These are phyloP conservation scores for Endocarpon pusillum DNA, from an alignment of 495 filamentous ascomycete species.

Conservation along the genomic window DNA sequence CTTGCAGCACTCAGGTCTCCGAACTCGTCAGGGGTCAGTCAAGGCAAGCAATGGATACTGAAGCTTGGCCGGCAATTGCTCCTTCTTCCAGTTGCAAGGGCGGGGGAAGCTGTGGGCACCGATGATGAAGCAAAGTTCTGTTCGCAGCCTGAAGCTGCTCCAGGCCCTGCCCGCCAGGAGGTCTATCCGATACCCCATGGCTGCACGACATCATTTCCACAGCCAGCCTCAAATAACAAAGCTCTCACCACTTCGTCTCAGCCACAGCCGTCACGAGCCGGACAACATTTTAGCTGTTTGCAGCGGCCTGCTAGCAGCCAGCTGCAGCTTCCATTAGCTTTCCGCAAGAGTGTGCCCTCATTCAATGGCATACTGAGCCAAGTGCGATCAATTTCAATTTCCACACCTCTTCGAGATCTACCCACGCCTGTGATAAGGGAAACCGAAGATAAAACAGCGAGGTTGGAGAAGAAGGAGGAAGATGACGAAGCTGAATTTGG, in stretches of 20 bases:
- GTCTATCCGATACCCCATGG: too few relatives aligned
- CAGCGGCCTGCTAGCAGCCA: background rate
- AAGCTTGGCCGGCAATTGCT: too few relatives aligned
- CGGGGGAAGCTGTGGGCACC: background rate
- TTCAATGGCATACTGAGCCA: background rate
- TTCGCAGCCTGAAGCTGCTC: conserved; percentile 26
- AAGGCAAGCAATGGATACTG: too few relatives aligned
- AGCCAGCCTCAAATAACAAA: background rate
- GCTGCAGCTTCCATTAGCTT: background rate
- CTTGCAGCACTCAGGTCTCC: background rate
- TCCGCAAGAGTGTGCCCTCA: background rate
- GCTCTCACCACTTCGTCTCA: background rate
- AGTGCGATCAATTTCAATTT: background rate
- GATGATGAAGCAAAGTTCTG: conserved; percentile 7
- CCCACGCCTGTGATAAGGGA: conserved; percentile 7
- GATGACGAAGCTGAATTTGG: conserved; percentile 45
- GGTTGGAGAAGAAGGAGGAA: conserved; percentile 16
- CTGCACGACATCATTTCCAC: background rate
- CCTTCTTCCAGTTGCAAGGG: background rate
- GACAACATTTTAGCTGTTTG: background rate
- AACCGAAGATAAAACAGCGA: conserved; percentile 7
- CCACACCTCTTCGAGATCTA: background rate
- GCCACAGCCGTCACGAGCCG: background rate
- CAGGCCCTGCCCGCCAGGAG: conserved; percentile 21
- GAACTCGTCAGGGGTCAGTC: too few relatives aligned